These are phyloP conservation scores for Cyberlindnera sargentensis DNA, from an alignment of 805 yeast genomes.

Conservation along the genomic window DNA sequence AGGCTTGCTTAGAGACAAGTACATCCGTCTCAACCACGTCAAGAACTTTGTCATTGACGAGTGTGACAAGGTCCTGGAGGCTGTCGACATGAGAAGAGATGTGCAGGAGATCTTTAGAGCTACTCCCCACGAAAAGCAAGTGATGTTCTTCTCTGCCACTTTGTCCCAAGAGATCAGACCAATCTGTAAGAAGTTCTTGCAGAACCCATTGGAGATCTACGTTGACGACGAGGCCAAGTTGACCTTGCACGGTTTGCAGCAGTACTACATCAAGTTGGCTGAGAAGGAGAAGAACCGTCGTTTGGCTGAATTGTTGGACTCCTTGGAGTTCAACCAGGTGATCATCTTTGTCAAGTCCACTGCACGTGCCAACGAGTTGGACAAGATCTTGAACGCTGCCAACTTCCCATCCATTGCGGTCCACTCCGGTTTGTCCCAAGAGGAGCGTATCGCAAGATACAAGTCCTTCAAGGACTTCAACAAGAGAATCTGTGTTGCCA, in stretches of 20 bases:
- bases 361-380: conserved; percentile 85
- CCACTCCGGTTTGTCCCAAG: conserved; percentile 93
- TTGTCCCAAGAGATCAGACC: conserved; percentile 92
- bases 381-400: conserved; percentile 80
- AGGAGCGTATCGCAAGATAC: conserved; percentile 95
- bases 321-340: conserved; percentile 95
- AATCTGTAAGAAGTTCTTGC: conserved; percentile 95
- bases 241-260: conserved; percentile 97
- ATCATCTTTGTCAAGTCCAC: conserved; percentile 92
- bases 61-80: conserved; percentile 96
- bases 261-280: conserved; percentile 81
- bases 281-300: conserved; percentile 92
- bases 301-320: conserved; percentile 86
- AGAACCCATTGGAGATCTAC: conserved; percentile 92
- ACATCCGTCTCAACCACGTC: conserved; percentile 77
- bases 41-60: conserved; percentile 95
- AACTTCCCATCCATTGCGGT: conserved; percentile 97
- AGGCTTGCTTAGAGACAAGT: conserved; percentile 88
- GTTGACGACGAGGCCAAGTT: conserved; percentile 97
- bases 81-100: conserved; percentile 92
- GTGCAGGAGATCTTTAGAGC: conserved; percentile 97
- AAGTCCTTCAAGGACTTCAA: conserved; percentile 95
- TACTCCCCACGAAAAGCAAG: conserved; percentile 98
- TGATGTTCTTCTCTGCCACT: conserved; percentile 98
- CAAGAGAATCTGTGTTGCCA: conserved; percentile 97